Evolutionary conservation across 2,329 filamentous ascomycete genomes (phyloP), one percentile per base, ranked within the genome.

Genomic region (Albifimbria verrucaria): DNA sequence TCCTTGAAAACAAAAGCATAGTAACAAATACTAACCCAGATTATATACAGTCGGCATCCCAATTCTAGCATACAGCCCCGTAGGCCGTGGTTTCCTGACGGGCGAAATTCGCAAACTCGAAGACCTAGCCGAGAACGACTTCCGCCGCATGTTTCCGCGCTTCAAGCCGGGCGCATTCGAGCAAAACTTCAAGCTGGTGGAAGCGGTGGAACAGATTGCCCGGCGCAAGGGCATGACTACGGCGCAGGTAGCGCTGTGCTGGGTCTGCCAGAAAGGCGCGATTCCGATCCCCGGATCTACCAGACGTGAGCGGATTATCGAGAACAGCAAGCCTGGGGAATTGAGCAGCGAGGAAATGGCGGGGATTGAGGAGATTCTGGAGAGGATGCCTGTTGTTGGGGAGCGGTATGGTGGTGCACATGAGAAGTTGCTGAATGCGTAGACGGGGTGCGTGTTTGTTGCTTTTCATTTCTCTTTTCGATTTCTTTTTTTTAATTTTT

Each of bases 11-110:
- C 17, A n/a, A 7, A 7, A 7, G 7, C 39, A 7, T 7, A 42
- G n/a, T 7, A 7, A 7, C 39, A 7, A n/a, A 42, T 42, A 42
- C 17, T 42, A 42, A 7, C n/a, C 39, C 21, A 42, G 21, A 7
- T n/a, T 20, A 42, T 18, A 7, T 7, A 23, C 20, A 45, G 43
- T 45, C 39, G 72, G 74, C 32, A 88, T 90, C 55, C 83, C 85
- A 0, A 69, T 90, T 41, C 68, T 89, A 25, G 85, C 84, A 0
- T 89, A 89, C 70, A 85, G 84, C 49, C 88, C 88, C 1, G 72
- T 90, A 0, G 83, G 86, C 6, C 72, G 79, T 11, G 76, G 76
- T 1, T 74, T 76, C 48, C 62, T 85, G 52, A 81, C 80, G 0
- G 80, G 80, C 9, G 65, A 75, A 54, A 69, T 82, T 65, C 77